Conservation (phyloP, 2,329 filamentous ascomycete species). For the Fonsecaea nubica region DNA sequence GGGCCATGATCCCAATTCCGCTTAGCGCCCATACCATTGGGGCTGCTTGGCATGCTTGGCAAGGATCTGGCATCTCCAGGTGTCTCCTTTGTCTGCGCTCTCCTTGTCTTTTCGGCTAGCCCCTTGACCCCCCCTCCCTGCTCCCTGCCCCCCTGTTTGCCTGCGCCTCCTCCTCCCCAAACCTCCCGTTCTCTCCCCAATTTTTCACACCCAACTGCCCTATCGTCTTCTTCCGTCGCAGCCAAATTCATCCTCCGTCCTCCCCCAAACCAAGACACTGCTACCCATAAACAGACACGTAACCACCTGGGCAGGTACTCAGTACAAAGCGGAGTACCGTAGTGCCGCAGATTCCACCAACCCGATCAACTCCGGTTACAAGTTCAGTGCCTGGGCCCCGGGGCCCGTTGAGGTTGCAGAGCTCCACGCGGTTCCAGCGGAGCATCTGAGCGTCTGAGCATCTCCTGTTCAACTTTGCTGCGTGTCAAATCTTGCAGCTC, state of each 20-base stretch:
- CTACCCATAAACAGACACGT: constrained; percentile 1
- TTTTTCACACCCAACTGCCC: not conserved
- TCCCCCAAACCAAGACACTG: constrained; percentile 9
- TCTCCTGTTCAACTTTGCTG: not conserved
- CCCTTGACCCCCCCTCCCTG: constrained; percentile 2
- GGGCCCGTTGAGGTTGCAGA: not conserved
- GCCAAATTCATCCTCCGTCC: constrained; percentile 5
- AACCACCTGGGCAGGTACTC: not conserved
- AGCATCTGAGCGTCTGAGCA: not conserved
- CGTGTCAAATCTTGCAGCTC: constrained; percentile 34
- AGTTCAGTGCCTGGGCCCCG: not conserved
- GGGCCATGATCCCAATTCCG: constrained; percentile 1
- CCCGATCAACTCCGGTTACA: constrained; percentile 8
- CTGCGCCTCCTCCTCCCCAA: constrained; percentile 5
- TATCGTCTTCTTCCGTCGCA: not conserved
- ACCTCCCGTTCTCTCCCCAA: not conserved
- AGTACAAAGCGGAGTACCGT: not conserved
- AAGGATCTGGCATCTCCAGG: not conserved
- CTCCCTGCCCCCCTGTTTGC: not conserved
- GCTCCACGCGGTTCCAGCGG: not conserved
- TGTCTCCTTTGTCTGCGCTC: not conserved
- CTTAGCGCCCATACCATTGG: not conserved
- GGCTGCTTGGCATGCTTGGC: not conserved
- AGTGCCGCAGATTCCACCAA: constrained; percentile 6
- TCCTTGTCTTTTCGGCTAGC: not conserved